Evolutionary conservation across 2,329 filamentous ascomycete genomes (phyloP).

Genomic region (Diaporthe sp.): DNA sequence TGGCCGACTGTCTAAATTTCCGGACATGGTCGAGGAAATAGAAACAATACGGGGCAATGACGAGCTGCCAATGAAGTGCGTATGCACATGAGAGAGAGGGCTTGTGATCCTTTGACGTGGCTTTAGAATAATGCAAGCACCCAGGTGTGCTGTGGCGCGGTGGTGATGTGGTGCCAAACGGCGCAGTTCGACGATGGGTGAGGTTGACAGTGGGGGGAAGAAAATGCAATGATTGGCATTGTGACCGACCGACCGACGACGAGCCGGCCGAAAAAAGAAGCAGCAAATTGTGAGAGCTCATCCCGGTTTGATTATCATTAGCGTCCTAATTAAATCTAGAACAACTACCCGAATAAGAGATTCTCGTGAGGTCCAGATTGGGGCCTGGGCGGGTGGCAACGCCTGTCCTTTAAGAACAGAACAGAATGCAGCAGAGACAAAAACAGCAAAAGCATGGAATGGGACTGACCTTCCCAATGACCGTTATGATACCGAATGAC

Average conservation of each 20-base stretch:
- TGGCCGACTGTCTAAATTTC: slow-evolving; percentile 4
- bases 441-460: neutral
- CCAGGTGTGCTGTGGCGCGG: neutral
- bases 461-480: neutral
- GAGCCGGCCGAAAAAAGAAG: slow-evolving; percentile 30
- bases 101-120: neutral
- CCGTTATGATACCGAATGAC: neutral
- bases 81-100: neutral
- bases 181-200: neutral
- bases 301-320: slow-evolving; percentile 31
- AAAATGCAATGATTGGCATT: slow-evolving; percentile 22
- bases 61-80: neutral
- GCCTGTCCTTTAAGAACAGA: neutral
- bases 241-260: slow-evolving; percentile 22
- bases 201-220: slow-evolving; percentile 19
- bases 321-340: slow-evolving; percentile 27
- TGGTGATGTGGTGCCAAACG: neutral
- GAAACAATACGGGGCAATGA: slow-evolving; percentile 7
- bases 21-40: slow-evolving; percentile 15
- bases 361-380: slow-evolving; percentile 27
- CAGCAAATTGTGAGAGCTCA: slow-evolving; percentile 31
- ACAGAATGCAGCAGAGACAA: neutral
- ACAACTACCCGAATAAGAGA: slow-evolving; percentile 21
- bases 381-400: slow-evolving; percentile 6
- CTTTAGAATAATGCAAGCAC: neutral